Conservation (phyloP, 495 filamentous ascomycete species). For the Neurospora africana region DNA sequence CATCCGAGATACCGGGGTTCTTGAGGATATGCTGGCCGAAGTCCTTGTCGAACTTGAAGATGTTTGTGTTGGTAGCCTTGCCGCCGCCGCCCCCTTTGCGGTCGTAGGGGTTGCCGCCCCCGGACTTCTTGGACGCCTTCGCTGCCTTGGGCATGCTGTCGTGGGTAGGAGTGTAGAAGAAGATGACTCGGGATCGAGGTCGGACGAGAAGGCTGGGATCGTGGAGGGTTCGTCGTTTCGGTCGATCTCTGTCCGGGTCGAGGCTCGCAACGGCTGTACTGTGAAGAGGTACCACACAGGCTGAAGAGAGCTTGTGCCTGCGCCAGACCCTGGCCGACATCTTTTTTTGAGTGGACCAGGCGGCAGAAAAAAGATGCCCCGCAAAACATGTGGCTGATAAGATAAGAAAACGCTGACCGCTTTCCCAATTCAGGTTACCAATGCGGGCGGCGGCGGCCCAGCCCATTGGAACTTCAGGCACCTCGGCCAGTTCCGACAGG, state of each 20-base stretch:
- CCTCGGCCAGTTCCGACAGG: background rate
- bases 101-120: conserved; percentile 47
- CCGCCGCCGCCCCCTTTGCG: conserved; percentile 29
- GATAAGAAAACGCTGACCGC: conserved; percentile 6
- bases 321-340: background rate
- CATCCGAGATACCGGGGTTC: conserved; percentile 85
- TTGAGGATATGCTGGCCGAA: conserved; percentile 85
- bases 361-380: conserved; percentile 23
- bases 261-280: background rate
- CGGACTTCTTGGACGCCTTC: conserved; percentile 50
- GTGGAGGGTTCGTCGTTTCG: background rate
- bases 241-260: background rate
- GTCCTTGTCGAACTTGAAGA: conserved; percentile 59
- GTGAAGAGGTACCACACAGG: background rate
- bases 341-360: conserved; percentile 11
- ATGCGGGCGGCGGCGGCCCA: background rate
- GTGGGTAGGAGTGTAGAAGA: background rate
- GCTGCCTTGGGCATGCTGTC: conserved; percentile 45
- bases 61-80: conserved; percentile 53
- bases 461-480: background rate
- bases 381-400: conserved; percentile 12
- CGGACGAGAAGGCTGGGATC: background rate
- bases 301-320: background rate
- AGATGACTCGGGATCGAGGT: background rate
- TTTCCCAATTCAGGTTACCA: background rate